phyloP scores from a whole-genome alignment of 129 eudicot species.

The Chrysanthemum makinoi region DNA sequence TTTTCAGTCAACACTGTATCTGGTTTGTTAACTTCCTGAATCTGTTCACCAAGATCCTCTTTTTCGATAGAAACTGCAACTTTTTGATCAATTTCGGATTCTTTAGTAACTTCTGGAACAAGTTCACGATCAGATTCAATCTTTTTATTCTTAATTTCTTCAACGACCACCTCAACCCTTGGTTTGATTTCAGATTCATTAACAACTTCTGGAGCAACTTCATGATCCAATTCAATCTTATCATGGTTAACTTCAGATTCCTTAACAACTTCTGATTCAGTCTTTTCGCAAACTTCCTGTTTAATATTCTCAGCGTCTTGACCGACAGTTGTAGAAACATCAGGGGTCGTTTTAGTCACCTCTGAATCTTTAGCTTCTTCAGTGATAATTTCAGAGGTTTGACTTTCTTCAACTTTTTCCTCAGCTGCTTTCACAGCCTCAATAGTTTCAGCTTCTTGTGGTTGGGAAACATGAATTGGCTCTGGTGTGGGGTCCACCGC shows the following conservation, averaged over 20 bases:
- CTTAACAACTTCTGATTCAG: slow-evolving; percentile 17
- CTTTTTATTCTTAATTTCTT: slow-evolving; percentile 20
- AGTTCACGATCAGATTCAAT: slow-evolving; percentile 6
- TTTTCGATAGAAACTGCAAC: slow-evolving; percentile 17
- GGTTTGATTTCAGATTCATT: slow-evolving; percentile 9
- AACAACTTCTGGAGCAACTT: slow-evolving; percentile 12
- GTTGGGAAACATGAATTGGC: slow-evolving; percentile 8
- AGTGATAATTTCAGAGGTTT: slow-evolving; percentile 7
- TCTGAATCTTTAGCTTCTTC: slow-evolving; percentile 28
- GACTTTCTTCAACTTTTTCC: slow-evolving; percentile 20
- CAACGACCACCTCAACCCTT: not conserved
- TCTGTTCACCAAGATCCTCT: slow-evolving; percentile 17
- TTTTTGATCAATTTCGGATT: slow-evolving; percentile 13
- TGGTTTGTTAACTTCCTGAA: not conserved
- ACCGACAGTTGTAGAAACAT: slow-evolving; percentile 8
- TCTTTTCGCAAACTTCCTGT: slow-evolving; percentile 11
- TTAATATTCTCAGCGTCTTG: slow-evolving; percentile 1
- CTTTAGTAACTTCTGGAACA: slow-evolving; percentile 10
- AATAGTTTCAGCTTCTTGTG: slow-evolving; percentile 26
- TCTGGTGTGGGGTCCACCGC: slow-evolving; percentile 6
- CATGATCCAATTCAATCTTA: slow-evolving; percentile 13
- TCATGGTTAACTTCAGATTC: slow-evolving; percentile 15
- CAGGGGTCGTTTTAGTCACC: slow-evolving; percentile 12
- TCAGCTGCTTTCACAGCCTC: slow-evolving; percentile 11
- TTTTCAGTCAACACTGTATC: slow-evolving; percentile 13